phyloP scores from a whole-genome alignment of 1,284 basidiomycete genomes.

The Microbotryum lychnidis-dioicae region DNA sequence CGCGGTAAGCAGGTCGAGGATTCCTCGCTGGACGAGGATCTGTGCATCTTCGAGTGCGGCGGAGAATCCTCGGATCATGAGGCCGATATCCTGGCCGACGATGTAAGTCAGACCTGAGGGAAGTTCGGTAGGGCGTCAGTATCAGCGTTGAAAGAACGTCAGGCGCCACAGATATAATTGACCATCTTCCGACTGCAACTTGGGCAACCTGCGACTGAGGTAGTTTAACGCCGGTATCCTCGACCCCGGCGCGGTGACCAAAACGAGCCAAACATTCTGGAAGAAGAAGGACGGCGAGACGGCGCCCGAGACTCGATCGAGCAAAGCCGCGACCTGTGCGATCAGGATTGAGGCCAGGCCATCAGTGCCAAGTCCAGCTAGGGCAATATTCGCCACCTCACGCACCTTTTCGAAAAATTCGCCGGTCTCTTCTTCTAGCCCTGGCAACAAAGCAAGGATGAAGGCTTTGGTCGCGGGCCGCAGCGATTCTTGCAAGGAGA shows the following conservation, averaged over 20 bases:
- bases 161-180: slow-evolving; percentile 11
- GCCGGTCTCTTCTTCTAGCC: slow-evolving; percentile 88
- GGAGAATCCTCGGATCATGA: slow-evolving; percentile 85
- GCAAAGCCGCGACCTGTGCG: slow-evolving; percentile 63
- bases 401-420: slow-evolving; percentile 90
- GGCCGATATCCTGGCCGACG: slow-evolving; percentile 75
- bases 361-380: too few species aligned
- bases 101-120: slow-evolving; percentile 58
- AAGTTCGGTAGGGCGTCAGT: neutral
- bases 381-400: neutral
- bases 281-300: slow-evolving; percentile 83
- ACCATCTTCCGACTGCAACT: slow-evolving; percentile 58
- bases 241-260: slow-evolving; percentile 79
- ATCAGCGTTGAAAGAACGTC: neutral
- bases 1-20: slow-evolving; percentile 69
- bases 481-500: slow-evolving; percentile 72
- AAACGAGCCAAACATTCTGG: slow-evolving; percentile 87
- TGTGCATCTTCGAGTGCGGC: slow-evolving; percentile 84
- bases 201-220: slow-evolving; percentile 66
- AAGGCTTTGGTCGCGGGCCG: slow-evolving; percentile 89
- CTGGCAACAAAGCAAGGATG: slow-evolving; percentile 84
- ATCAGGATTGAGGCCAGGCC: too few species aligned
- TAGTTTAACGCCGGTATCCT: slow-evolving; percentile 83
- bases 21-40: slow-evolving; percentile 70
- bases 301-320: slow-evolving; percentile 73